A percentile compares a stretch with the other conserved stretches of the same genome.
Conservation (phyloP, 345 rosid genomes). For the Brassica cretica region DNA sequence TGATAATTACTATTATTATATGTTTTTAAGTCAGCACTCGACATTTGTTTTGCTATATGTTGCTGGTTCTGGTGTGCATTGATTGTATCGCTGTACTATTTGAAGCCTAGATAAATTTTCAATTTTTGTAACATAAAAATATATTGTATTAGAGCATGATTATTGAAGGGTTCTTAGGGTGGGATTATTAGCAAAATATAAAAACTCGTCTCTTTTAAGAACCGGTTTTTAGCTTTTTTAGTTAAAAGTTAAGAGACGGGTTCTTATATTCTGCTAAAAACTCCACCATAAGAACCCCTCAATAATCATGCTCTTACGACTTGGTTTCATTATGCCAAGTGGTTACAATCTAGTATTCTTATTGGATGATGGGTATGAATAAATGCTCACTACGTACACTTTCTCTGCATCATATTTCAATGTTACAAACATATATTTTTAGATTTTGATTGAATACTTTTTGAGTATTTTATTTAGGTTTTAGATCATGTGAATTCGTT, state of each 20-base stretch:
- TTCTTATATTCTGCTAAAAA: no score
- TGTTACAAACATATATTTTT: not conserved
- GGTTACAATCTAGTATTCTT: not conserved
- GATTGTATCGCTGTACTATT: slow-evolving; percentile 20
- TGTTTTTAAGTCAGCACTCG: slow-evolving; percentile 6
- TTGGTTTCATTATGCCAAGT: not conserved
- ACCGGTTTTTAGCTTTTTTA: no score
- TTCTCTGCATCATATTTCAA: not conserved
- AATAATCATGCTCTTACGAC: not conserved
- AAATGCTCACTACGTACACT: not conserved
- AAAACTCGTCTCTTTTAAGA: no score
- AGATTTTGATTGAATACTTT: not conserved
- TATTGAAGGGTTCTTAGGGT: no score
- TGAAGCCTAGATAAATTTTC: not conserved
- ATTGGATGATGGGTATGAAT: not conserved
- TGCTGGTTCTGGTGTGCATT: slow-evolving; percentile 3
- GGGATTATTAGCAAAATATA: no score
- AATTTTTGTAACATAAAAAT: not conserved
- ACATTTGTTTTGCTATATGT: slow-evolving; percentile 6
- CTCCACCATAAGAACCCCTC: no score
- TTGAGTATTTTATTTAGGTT: not conserved
- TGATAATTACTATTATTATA: not conserved
- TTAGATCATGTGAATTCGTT: not conserved
- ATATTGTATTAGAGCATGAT: not conserved
- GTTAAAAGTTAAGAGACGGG: no score